A percentile compares a stretch with the other conserved stretches of the same genome.
These are phyloP conservation scores for Saururus chinensis DNA, from an alignment of 164 flowering plant genomes.

Conservation along the genomic window DNA sequence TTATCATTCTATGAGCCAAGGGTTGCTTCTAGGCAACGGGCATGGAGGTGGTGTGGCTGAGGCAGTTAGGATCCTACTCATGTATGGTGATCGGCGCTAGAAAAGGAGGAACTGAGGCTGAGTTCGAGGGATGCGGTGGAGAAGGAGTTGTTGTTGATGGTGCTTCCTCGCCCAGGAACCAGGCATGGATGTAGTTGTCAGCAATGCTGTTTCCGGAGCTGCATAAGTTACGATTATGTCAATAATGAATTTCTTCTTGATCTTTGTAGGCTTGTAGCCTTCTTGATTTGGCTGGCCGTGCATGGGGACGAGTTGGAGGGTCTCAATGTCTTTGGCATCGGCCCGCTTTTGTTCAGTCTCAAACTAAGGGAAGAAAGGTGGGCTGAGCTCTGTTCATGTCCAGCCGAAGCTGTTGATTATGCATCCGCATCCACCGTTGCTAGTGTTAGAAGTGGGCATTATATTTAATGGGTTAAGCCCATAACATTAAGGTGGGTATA, in stretches of 20 bases:
- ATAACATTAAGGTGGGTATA: too few species aligned
- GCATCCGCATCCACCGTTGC: neutral
- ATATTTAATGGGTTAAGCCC: too few species aligned
- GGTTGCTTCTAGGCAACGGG: too few species aligned
- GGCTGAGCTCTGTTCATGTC: constrained; percentile 30
- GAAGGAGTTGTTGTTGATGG: neutral
- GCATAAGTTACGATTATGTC: constrained; percentile 8
- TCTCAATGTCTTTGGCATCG: constrained; percentile 30
- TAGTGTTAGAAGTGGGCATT: too few species aligned
- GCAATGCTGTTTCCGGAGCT: constrained; percentile 13
- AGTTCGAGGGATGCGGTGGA: constrained; percentile 52
- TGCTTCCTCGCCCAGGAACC: constrained; percentile 14
- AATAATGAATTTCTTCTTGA: constrained; percentile 4
- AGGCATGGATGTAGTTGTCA: constrained; percentile 17
- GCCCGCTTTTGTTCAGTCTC: constrained; percentile 12
- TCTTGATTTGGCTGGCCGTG: constrained; percentile 10
- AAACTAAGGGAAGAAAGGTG: constrained; percentile 18
- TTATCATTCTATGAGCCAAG: neutral
- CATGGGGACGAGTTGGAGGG: constrained; percentile 89
- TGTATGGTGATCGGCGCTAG: neutral
- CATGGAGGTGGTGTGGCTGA: too few species aligned
- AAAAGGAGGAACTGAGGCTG: constrained; percentile 30
- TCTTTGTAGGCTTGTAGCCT: constrained; percentile 22
- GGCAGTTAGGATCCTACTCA: neutral
- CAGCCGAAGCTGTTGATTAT: constrained; percentile 38